Evolutionary conservation across 2,329 filamentous ascomycete genomes (phyloP).

Genomic region (Cercospora zeae-maydis): DNA sequence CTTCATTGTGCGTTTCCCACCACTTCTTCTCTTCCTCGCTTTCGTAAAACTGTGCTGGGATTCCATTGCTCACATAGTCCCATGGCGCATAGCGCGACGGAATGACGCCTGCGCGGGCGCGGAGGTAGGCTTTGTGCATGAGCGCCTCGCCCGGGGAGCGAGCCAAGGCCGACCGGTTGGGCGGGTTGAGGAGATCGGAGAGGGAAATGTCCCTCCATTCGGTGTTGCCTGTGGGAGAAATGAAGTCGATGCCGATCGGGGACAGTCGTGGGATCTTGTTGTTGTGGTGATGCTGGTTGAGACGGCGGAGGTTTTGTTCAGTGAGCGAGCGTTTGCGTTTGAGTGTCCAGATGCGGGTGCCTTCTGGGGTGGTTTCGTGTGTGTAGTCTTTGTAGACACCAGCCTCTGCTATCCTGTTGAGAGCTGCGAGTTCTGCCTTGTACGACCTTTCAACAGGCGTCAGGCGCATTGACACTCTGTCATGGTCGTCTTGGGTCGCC

Average conservation of each 20-base stretch:
- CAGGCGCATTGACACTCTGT: neutral
- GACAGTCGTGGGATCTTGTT: neutral
- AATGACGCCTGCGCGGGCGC: neutral
- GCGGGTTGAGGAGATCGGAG: neutral
- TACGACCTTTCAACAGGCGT: neutral
- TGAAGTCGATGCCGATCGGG: neutral
- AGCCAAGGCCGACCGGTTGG: neutral
- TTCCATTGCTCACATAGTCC: conserved; percentile 5
- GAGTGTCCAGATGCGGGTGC: neutral
- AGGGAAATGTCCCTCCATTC: neutral
- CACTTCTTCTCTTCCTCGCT: conserved; percentile 6
- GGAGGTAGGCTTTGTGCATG: neutral
- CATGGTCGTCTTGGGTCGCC: neutral
- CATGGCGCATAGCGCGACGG: neutral
- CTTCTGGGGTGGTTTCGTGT: neutral
- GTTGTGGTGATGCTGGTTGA: neutral
- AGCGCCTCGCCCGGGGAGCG: neutral
- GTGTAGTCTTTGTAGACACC: neutral
- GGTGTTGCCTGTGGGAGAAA: conserved; percentile 2
- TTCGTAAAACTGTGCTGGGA: neutral
- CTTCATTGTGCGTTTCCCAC: conserved; percentile 1
- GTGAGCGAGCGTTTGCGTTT: conserved; percentile 10
- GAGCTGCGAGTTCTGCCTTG: neutral
- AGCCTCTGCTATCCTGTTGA: neutral
- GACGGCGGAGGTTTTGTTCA: neutral